phyloP scores from a whole-genome alignment of 257 asterid genomes.

The Solanum tarapatanum region DNA sequence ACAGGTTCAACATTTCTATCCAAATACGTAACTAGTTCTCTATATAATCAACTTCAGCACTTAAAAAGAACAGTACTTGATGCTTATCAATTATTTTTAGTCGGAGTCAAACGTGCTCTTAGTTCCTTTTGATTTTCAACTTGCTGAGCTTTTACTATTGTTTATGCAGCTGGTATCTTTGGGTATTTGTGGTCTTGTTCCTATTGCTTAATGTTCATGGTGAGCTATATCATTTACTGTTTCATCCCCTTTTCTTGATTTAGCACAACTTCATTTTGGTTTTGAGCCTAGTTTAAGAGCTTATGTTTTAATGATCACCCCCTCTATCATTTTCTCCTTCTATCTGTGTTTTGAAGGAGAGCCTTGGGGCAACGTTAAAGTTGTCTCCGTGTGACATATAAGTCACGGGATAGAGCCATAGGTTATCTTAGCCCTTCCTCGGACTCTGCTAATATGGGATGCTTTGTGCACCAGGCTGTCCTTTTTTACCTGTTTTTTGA shows the following conservation, averaged over 20 bases:
- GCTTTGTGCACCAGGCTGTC: not conserved
- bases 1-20: not conserved
- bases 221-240: slow-evolving; percentile 6
- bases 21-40: not conserved
- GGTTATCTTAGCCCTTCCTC: not conserved
- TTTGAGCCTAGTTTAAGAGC: not conserved
- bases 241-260: not conserved
- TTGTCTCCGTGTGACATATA: not conserved
- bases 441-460: not conserved
- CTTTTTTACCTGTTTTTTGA: not conserved
- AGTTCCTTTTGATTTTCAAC: not conserved
- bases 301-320: not conserved
- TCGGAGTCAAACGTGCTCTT: not conserved
- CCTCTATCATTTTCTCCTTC: not conserved
- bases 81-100: not conserved
- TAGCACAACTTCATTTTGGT: not conserved
- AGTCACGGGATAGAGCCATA: not conserved
- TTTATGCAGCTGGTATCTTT: slow-evolving; percentile 67
- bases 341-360: not conserved
- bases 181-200: slow-evolving; percentile 58
- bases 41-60: not conserved
- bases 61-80: not conserved
- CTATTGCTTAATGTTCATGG: slow-evolving; percentile 57
- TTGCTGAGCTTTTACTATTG: not conserved
- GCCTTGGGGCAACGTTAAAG: not conserved